phyloP scores from a whole-genome alignment of 169 alveolate species.

The Cryptosporidium viatorum region DNA sequence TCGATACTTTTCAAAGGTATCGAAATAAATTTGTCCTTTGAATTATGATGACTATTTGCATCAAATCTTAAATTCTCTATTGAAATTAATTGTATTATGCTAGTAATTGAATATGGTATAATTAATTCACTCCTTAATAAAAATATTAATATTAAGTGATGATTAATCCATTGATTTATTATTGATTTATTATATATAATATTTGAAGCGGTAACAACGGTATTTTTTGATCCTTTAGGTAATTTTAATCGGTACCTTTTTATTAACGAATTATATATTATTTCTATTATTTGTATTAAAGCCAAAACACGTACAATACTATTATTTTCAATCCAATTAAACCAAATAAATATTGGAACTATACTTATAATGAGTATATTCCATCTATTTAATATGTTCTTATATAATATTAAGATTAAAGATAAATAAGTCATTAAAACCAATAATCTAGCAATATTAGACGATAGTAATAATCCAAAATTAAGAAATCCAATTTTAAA shows the following conservation, averaged over 20 bases:
- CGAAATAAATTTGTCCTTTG: background rate
- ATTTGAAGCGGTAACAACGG: no score
- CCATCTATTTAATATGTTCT: constrained; percentile 9
- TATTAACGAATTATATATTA: background rate
- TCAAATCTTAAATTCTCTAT: constrained; percentile 12
- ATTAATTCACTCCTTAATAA: constrained; percentile 15
- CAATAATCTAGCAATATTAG: background rate
- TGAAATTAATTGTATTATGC: constrained; percentile 26
- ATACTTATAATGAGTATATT: background rate
- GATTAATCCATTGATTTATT: constrained; percentile 35
- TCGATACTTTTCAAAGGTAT: background rate
- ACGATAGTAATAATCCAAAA: background rate
- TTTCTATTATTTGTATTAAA: background rate
- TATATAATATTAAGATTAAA: constrained; percentile 8
- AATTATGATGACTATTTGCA: background rate
- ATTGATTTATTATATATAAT: background rate
- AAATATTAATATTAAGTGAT: background rate
- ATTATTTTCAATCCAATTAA: constrained; percentile 26
- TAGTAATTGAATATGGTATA: constrained; percentile 3
- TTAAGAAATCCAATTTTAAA: background rate
- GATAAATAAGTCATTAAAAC: background rate
- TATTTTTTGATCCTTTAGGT: background rate
- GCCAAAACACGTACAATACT: background rate
- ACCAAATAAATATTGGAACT: constrained; percentile 20
- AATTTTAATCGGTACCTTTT: background rate